Evolutionary conservation across 441 rosid species (phyloP).

Genomic region (Corymbia citriodora): DNA sequence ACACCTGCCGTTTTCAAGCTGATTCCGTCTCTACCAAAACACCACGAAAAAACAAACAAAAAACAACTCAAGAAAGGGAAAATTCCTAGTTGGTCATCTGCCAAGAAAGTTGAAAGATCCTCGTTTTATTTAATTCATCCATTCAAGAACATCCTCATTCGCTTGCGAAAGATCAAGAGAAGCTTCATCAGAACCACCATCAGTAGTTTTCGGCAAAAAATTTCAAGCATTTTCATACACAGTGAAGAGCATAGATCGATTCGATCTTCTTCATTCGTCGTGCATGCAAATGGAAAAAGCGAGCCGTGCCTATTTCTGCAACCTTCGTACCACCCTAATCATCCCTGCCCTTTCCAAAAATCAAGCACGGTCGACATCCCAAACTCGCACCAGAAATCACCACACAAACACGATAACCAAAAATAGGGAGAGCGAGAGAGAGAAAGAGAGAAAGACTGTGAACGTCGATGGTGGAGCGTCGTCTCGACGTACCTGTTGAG

Average conservation of each 20-base stretch:
- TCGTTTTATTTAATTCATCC: neutral
- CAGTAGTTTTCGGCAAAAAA: neutral
- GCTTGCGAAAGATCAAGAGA: neutral
- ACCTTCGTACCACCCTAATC: neutral
- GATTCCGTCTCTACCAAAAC: neutral
- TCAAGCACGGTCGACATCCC: neutral
- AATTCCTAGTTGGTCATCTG: neutral
- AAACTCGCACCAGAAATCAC: neutral
- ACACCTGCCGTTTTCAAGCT: neutral
- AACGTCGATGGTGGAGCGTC: neutral
- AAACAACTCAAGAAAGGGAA: neutral
- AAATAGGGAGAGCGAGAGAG: neutral
- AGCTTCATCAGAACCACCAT: neutral
- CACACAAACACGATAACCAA: neutral
- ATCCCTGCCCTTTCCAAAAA: neutral
- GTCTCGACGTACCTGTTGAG: neutral
- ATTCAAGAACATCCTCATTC: neutral
- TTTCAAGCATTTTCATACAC: neutral
- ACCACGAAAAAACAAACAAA: neutral
- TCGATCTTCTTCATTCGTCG: neutral
- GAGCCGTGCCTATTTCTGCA: neutral
- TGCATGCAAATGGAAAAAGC: neutral
- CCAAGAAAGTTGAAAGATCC: neutral
- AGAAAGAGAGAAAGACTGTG: neutral
- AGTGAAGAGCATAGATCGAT: neutral